Evolutionary conservation across 441 rosid species (phyloP), one percentile per base, ranked within the genome.

Genomic region (Populus hybrid): DNA sequence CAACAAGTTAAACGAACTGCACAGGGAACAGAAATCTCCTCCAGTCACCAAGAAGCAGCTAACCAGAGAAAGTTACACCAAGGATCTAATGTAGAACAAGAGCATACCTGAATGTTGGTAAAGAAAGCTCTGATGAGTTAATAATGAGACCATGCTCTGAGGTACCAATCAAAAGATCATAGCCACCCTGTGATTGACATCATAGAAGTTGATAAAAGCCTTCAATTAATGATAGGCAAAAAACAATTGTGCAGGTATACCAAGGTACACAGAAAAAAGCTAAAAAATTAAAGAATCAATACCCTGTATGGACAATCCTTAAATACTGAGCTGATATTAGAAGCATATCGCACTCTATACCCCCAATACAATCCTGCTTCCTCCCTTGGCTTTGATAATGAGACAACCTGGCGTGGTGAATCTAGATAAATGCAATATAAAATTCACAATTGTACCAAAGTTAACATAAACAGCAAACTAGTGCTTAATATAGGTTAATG

Each of bases 341-440:
- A 82, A 81, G 98, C 98, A 82, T 92, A 96, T 59, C 98, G 93
- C 81, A 94, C 98, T 90, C 86, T 91, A 79, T 94, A 96, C 28
- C 98, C 99, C 99, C 98, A 94, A 73, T 94, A 96, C 83, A 81
- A 82, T 80, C 98, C 91, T 30, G 86, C 87, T 75, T 91, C 91
- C 74, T 96, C 97, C 86, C 87, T 88, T 18, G 98, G 98, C 86
- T 89, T 91, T 50, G 87, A 90, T 8, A 87, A 80, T 3, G 91
- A 86, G 78, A 91, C 96, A 82, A 94, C 84, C 81, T 86, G 91
- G 76, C 85, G 90, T 40, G 84, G 86, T 50, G 81, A 83, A 85
- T 87, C 99, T 96, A 85, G 78, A 86, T 78, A 77, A 87, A 85
- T 81, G 80, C 16, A 84, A 84, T 67, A 72, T 24, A 79, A 82